Base-by-base conservation (phyloP, 352 stramenopile species). In the Globisporangium paddicum region DNA sequence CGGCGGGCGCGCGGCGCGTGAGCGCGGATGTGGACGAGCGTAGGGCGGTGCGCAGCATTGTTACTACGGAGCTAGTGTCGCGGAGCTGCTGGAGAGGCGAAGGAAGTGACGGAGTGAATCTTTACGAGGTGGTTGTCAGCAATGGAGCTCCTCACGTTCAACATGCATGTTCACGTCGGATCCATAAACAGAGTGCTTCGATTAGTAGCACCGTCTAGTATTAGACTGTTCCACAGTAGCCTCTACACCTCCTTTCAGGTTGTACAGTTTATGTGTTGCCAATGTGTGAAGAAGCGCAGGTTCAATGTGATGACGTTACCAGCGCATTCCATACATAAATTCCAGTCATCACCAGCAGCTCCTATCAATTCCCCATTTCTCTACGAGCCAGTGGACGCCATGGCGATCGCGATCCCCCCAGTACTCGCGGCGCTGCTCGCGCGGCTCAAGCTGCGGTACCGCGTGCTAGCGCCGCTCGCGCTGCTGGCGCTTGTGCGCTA, bases 401-500 rank as follows among this genome's bases (percentile, higher is more conserved):
- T 47, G 51, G 37, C 51, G 38, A 38, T 32, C 38, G 54, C 47
- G 28, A 40, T 71, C 16, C 47, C 59, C 13, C 50, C 62, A 21
- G 25, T 48, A 3, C 30, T 79, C 19, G 14, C 47, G 7, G 50
- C 51, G 28, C 71, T 82, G 44, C 21, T 80, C 4, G 49, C 63
- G 52, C 62, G 42, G 11, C 45, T 80, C 19, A 63, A 69, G 57
- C 35, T 67, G 25, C 69, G 67, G 10, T 67, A 80, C 60, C 62
- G 60, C 21, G 41, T 79, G 2, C 34, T 75, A n/a, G 65, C 68
- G 2, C 64, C 70, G 13, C n/a, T 88, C 3, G 28, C 76, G 3
- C 60, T 72, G 1, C 45, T 89, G 14, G 69, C 67, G 28, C 68
- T 86, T 21, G 60, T 68, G 63, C 69, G 76, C 38, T 76, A 69